Evolutionary conservation across 148 eudicot species (phyloP).

Genomic region (Chenopodium quinoa): DNA sequence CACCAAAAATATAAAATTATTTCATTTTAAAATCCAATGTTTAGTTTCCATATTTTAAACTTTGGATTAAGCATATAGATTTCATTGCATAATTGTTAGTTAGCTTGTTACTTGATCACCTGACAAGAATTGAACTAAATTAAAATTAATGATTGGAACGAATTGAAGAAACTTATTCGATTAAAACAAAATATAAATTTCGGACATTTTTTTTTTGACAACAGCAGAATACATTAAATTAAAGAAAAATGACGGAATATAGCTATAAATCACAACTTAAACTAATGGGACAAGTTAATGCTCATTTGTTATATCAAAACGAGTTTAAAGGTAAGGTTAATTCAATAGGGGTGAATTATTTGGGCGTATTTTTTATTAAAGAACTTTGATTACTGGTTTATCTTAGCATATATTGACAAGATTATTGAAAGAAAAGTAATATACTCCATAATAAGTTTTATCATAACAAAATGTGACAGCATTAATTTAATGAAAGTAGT

Average conservation of each 20-base stretch:
- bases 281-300: too few species aligned
- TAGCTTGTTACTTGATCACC: not conserved
- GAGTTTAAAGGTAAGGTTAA: not conserved
- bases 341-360: not conserved
- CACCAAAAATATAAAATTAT: not conserved
- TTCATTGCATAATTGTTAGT: not conserved
- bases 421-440: not conserved
- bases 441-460: too few species aligned
- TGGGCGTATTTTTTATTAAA: not conserved
- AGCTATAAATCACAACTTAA: too few species aligned
- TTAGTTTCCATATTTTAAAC: not conserved
- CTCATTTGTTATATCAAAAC: not conserved
- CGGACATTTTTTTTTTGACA: too few species aligned
- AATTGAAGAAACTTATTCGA: too few species aligned
- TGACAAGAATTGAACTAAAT: not conserved
- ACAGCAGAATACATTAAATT: too few species aligned
- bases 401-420: not conserved
- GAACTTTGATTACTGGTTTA: not conserved
- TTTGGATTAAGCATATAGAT: conserved; percentile 14
- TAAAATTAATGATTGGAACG: not conserved
- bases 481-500: not conserved
- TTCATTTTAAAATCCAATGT: conserved; percentile 8
- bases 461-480: too few species aligned
- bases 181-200: too few species aligned
- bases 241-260: too few species aligned